Percentiles rank a stretch among this genome's conserved stretches.
phyloP scores from a whole-genome alignment of 495 filamentous ascomycete species.

The Cercophora newfieldiana region DNA sequence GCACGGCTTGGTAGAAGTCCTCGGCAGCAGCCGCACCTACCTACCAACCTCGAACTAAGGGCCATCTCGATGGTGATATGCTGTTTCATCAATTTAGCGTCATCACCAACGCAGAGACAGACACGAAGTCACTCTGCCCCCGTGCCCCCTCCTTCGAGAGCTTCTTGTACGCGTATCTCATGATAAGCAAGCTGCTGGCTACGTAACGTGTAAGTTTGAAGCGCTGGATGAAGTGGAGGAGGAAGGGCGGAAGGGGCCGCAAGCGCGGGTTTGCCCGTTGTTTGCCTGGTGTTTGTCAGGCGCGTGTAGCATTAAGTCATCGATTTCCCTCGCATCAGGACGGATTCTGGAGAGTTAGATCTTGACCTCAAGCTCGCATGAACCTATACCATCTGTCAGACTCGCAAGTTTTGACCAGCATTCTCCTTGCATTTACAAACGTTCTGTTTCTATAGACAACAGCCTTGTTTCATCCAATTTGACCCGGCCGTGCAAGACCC shows the following conservation, averaged over 20 bases:
- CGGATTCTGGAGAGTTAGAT: background rate
- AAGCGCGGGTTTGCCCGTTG: background rate
- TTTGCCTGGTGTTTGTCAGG: background rate
- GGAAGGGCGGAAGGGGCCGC: too few relatives aligned
- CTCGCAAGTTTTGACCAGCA: background rate
- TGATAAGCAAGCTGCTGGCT: background rate
- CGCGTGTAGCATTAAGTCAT: slow-evolving; percentile 4
- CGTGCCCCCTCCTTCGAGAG: background rate
- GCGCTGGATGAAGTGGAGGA: too few relatives aligned
- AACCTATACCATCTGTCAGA: background rate
- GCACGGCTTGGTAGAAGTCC: background rate
- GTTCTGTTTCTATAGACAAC: background rate
- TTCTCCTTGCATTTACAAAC: background rate
- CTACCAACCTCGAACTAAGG: too few relatives aligned
- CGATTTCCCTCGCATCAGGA: background rate
- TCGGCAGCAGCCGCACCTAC: background rate
- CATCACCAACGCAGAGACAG: background rate
- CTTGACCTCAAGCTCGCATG: background rate
- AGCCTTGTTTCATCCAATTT: background rate
- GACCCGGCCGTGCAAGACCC: too few relatives aligned
- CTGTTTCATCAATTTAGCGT: background rate
- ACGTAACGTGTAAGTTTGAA: background rate
- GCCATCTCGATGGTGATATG: background rate
- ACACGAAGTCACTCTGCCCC: background rate
- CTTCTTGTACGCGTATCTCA: background rate